Evolutionary conservation across 2,329 filamentous ascomycete genomes (phyloP).

Genomic region (Fusarium sp.): DNA sequence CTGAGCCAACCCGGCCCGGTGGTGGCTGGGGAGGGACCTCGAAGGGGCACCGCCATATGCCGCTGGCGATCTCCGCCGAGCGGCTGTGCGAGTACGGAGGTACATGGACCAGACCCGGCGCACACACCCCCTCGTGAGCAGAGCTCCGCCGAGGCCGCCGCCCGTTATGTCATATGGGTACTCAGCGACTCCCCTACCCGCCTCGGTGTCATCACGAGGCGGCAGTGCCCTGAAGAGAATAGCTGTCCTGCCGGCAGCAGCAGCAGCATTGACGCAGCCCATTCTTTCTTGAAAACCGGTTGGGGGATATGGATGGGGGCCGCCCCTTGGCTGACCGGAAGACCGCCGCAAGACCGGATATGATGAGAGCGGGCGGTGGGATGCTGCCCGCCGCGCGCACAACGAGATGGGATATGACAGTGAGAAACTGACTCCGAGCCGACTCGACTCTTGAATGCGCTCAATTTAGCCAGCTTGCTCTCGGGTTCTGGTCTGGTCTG

Average conservation of each 20-base stretch:
- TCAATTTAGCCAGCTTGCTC: neutral
- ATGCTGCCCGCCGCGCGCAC: neutral
- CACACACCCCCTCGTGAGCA: slow-evolving; percentile 29
- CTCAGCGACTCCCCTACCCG: slow-evolving; percentile 13
- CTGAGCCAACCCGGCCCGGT: slow-evolving; percentile 43
- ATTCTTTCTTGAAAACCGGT: neutral
- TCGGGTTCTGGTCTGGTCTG: neutral
- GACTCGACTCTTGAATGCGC: neutral
- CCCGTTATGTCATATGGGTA: slow-evolving; percentile 37
- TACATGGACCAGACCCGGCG: neutral
- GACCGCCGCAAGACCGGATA: slow-evolving; percentile 27
- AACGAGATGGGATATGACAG: neutral
- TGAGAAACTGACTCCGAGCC: neutral
- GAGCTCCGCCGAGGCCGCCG: slow-evolving; percentile 41
- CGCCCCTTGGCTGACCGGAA: neutral
- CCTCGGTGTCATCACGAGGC: slow-evolving; percentile 23
- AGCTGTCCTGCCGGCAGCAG: slow-evolving; percentile 5
- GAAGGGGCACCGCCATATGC: slow-evolving; percentile 35
- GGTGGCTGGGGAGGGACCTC: slow-evolving; percentile 28
- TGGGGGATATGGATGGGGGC: neutral
- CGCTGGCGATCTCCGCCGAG: slow-evolving; percentile 38
- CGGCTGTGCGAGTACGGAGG: slow-evolving; percentile 31
- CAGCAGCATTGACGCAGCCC: slow-evolving; percentile 3
- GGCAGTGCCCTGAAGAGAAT: slow-evolving; percentile 21
- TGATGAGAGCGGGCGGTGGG: slow-evolving; percentile 6